These are phyloP conservation scores for Podospora tetraspora DNA, from an alignment of 495 filamentous ascomycete species.

Conservation along the genomic window DNA sequence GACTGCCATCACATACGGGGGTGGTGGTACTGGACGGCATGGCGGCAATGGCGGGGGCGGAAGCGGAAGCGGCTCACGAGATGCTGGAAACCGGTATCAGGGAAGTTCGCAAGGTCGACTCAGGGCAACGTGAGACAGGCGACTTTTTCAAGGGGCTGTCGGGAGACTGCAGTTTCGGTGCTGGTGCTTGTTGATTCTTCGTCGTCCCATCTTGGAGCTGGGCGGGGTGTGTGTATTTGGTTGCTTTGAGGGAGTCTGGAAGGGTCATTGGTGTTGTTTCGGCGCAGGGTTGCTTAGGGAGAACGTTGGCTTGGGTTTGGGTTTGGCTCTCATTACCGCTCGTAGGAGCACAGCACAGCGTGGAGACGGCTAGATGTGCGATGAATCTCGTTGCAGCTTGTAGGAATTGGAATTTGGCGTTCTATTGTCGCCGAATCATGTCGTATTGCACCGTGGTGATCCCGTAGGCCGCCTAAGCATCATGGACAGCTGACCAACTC, in stretches of 20 bases:
- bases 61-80: not conserved
- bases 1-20: not conserved
- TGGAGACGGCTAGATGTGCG: not conserved
- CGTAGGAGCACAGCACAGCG: not conserved
- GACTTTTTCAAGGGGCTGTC: not conserved
- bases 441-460: not conserved
- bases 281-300: not conserved
- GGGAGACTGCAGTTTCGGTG: not conserved
- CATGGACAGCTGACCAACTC: not conserved
- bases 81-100: not conserved
- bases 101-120: not conserved
- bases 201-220: not conserved
- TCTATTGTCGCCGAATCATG: not conserved
- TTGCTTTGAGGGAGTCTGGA: not conserved
- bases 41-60: not conserved
- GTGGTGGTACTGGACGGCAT: not conserved
- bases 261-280: not conserved
- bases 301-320: not conserved
- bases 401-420: not conserved
- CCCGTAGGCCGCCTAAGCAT: not conserved
- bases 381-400: not conserved
- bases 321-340: not conserved
- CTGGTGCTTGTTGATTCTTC: not conserved
- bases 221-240: not conserved
- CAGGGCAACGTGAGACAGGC: not conserved